Percentiles rank a stretch among this genome's conserved stretches.
Evolutionary conservation across 805 yeast species (phyloP).

Genomic region (Monosporozyma servazzii): DNA sequence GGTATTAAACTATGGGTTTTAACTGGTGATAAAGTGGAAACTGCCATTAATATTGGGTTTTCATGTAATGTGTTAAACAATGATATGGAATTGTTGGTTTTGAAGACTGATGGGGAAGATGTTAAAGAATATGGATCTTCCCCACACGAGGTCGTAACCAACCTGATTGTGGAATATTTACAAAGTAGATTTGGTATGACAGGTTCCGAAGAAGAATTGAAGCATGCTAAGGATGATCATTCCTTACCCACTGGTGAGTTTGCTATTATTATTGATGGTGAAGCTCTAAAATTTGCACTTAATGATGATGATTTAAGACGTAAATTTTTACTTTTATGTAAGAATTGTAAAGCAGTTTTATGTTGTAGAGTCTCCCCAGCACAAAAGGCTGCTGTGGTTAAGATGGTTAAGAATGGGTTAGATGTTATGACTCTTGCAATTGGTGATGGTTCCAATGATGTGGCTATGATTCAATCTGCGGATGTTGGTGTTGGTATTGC

Average conservation of each 20-base stretch:
- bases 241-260: slow-evolving; percentile 59
- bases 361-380: slow-evolving; percentile 88
- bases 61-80: slow-evolving; percentile 70
- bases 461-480: slow-evolving; percentile 85
- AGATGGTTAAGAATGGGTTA: slow-evolving; percentile 60
- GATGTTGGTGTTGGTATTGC: slow-evolving; percentile 86
- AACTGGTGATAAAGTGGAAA: slow-evolving; percentile 83
- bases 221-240: slow-evolving; percentile 46
- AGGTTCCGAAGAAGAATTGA: slow-evolving; percentile 52
- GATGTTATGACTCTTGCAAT: slow-evolving; percentile 81
- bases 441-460: slow-evolving; percentile 87
- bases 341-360: slow-evolving; percentile 71
- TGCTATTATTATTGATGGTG: slow-evolving; percentile 76
- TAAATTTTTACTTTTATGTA: slow-evolving; percentile 62
- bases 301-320: slow-evolving; percentile 36
- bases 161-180: slow-evolving; percentile 44
- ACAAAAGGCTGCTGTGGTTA: slow-evolving; percentile 76
- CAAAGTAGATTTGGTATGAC: slow-evolving; percentile 47
- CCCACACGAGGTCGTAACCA: slow-evolving; percentile 35
- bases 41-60: slow-evolving; percentile 82
- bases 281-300: slow-evolving; percentile 53
- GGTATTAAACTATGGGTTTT: slow-evolving; percentile 83
- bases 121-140: slow-evolving; percentile 35
- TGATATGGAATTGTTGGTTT: slow-evolving; percentile 65
- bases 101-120: slow-evolving; percentile 43